These are phyloP conservation scores for Parasitella parasitica DNA, from an alignment of 371 early-diverging fungal species.

Conservation along the genomic window DNA sequence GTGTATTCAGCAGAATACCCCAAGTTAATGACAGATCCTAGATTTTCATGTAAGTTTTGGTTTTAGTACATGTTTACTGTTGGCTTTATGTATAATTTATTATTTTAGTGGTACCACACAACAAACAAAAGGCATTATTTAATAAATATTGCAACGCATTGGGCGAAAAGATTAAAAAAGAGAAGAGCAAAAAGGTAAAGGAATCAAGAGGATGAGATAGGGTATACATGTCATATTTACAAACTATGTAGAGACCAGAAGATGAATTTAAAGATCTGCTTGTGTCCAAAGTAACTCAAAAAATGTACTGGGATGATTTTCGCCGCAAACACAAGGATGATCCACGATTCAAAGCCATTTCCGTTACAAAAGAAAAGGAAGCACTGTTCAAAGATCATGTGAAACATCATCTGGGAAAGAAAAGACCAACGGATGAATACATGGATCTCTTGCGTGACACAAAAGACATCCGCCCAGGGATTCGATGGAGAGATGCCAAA, in stretches of 20 bases:
- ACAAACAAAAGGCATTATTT: constrained; percentile 60
- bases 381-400: constrained; percentile 58
- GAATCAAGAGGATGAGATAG: constrained; percentile 10
- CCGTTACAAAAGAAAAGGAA: constrained; percentile 50
- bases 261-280: constrained; percentile 55
- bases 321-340: constrained; percentile 61
- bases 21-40: constrained; percentile 54
- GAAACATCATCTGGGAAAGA: constrained; percentile 31
- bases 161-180: constrained; percentile 53
- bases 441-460: constrained; percentile 47
- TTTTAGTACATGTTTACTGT: constrained; percentile 4
- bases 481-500: constrained; percentile 60
- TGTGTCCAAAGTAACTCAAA: constrained; percentile 39
- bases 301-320: constrained; percentile 68
- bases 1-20: constrained; percentile 71
- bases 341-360: constrained; percentile 48
- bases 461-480: constrained; percentile 43
- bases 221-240: neutral
- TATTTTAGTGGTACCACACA: constrained; percentile 31
- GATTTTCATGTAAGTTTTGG: constrained; percentile 49
- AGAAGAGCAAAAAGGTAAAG: constrained; percentile 41
- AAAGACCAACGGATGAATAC: constrained; percentile 42
- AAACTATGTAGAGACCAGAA: constrained; percentile 39
- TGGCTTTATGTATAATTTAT: neutral
- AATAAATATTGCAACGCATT: constrained; percentile 69